A percentile compares a stretch with the other conserved stretches of the same genome.
Evolutionary conservation across 1,284 basidiomycete genomes (phyloP).

Genomic region (Ustilago lituana): DNA sequence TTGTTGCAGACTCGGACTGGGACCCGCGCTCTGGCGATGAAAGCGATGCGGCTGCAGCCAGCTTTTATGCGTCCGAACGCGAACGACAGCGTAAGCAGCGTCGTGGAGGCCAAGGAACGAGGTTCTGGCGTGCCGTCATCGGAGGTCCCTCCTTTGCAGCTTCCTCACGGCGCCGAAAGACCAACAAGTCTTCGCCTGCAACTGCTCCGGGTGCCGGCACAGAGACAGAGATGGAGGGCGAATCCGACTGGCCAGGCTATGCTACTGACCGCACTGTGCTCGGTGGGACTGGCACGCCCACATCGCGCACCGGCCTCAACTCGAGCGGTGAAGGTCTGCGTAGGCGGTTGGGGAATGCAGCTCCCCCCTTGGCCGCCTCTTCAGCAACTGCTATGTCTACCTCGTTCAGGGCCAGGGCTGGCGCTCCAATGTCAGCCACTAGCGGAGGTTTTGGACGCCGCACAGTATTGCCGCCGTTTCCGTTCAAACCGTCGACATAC

Average conservation of each 20-base stretch:
- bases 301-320: neutral
- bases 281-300: slow-evolving; percentile 7
- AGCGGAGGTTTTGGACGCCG: slow-evolving; percentile 1
- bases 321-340: slow-evolving; percentile 13
- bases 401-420: neutral
- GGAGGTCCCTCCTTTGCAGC: slow-evolving; percentile 49
- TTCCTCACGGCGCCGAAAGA: slow-evolving; percentile 13
- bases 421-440: neutral
- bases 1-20: slow-evolving; percentile 33
- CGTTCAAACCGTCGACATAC: slow-evolving; percentile 19
- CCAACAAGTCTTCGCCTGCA: neutral
- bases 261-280: slow-evolving; percentile 34
- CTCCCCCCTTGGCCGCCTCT: neutral
- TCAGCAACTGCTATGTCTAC: neutral
- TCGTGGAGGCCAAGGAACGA: slow-evolving; percentile 45
- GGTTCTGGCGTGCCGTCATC: slow-evolving; percentile 58
- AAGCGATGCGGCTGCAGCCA: slow-evolving; percentile 35
- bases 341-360: slow-evolving; percentile 6
- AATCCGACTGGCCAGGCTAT: slow-evolving; percentile 42
- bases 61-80: slow-evolving; percentile 26
- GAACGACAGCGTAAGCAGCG: slow-evolving; percentile 28
- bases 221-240: slow-evolving; percentile 38
- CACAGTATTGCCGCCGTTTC: slow-evolving; percentile 17
- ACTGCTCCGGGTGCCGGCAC: slow-evolving; percentile 10
- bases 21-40: slow-evolving; percentile 40